Conservation (phyloP, 345 rosid species). For the Lenwebbia sp. region DNA sequence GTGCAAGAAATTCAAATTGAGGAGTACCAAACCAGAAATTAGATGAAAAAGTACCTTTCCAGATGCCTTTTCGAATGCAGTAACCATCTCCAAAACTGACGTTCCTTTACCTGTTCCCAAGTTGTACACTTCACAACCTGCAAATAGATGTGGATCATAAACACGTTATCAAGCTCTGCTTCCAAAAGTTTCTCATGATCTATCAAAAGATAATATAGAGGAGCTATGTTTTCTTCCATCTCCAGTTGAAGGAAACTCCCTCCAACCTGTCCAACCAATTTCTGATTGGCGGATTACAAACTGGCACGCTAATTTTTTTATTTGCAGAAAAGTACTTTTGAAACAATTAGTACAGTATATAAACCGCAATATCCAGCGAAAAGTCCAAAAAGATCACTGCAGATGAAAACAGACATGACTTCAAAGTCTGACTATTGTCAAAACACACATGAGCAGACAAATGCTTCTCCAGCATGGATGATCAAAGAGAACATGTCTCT, state of each 20-base stretch:
- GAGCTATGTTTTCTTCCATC: not conserved
- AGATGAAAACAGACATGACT: not conserved
- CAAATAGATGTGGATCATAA: not conserved
- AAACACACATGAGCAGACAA: not conserved
- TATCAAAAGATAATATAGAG: not conserved
- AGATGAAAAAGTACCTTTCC: constrained; percentile 48
- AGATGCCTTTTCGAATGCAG: constrained; percentile 85
- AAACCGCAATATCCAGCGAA: not conserved
- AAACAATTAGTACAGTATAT: not conserved
- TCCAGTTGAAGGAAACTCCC: not conserved
- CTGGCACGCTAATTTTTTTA: not conserved
- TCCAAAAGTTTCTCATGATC: not conserved
- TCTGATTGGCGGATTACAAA: not conserved
- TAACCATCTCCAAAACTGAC: constrained; percentile 93
- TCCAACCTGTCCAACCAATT: not conserved
- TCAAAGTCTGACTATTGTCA: not conserved
- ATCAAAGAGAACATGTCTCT: not conserved
- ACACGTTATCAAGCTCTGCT: not conserved
- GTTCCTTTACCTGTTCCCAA: constrained; percentile 96
- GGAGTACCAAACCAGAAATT: not conserved
- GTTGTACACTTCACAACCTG: constrained; percentile 92
- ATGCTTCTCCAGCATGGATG: not conserved
- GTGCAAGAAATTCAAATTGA: not conserved
- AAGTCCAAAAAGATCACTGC: not conserved
- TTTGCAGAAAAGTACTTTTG: not conserved